phyloP scores from a whole-genome alignment of 768 basidiomycete genomes.

The Mycena pura region DNA sequence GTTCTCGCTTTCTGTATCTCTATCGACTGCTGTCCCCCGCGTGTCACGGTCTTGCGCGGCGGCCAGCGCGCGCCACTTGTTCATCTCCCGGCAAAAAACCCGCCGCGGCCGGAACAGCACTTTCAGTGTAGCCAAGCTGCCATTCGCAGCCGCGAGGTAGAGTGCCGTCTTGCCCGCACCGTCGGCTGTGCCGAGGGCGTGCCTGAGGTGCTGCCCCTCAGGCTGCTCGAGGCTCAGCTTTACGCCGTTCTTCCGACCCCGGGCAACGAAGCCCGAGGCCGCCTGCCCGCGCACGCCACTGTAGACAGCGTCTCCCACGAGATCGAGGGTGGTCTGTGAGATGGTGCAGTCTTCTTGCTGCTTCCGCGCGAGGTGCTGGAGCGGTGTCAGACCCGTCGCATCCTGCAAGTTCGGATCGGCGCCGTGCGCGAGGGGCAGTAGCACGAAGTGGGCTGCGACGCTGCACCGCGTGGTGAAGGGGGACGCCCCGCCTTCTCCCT shows the following conservation, averaged over 20 bases:
- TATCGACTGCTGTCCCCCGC: too few species aligned
- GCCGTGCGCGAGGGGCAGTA: not conserved
- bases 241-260: not conserved
- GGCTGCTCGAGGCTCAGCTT: not conserved
- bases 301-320: not conserved
- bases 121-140: not conserved
- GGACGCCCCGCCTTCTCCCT: not conserved
- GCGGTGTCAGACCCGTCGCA: not conserved
- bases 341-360: not conserved
- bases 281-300: not conserved
- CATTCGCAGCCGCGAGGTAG: not conserved
- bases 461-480: not conserved
- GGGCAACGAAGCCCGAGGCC: not conserved
- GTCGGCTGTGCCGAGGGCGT: not conserved
- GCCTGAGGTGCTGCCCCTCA: not conserved
- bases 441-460: not conserved
- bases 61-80: not conserved
- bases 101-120: not conserved
- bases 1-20: not conserved
- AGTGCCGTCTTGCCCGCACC: not conserved
- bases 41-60: too few species aligned
- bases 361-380: not conserved
- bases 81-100: not conserved
- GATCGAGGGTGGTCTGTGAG: not conserved
- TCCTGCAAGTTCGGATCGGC: not conserved